phyloP scores from a whole-genome alignment of 768 basidiomycete species.

The Tricholoma matsutake region DNA sequence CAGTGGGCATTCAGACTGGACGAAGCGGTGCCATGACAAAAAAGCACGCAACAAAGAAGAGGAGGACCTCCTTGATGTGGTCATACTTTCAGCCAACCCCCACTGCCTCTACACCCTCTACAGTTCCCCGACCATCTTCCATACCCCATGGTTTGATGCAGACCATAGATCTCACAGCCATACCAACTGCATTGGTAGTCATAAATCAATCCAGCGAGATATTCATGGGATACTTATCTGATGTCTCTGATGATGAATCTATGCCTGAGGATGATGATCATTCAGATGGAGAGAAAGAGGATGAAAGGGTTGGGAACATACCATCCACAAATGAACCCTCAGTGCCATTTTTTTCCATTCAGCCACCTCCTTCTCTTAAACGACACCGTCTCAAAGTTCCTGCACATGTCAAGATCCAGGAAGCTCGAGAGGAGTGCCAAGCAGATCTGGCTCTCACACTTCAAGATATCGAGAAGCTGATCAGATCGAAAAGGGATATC shows the following conservation, averaged over 20 bases:
- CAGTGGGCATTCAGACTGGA: constrained; percentile 10
- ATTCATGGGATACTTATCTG: constrained; percentile 21
- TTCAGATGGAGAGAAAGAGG: not conserved
- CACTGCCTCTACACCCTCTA: not conserved
- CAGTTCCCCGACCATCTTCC: not conserved
- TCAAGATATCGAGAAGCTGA: constrained; percentile 22
- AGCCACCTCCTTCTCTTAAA: constrained; percentile 19
- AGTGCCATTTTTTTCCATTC: constrained; percentile 1
- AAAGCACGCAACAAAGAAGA: not conserved
- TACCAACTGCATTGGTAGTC: not conserved
- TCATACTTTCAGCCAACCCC: not conserved
- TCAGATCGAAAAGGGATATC: constrained; percentile 19
- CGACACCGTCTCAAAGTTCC: constrained; percentile 20
- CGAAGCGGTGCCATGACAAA: not conserved
- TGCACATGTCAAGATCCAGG: constrained; percentile 1
- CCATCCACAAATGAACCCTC: not conserved
- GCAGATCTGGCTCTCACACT: constrained; percentile 10
- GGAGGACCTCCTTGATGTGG: not conserved
- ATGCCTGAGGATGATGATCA: not conserved
- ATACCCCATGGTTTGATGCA: not conserved
- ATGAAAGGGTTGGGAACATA: not conserved
- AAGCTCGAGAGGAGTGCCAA: constrained; percentile 4
- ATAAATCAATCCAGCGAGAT: not conserved
- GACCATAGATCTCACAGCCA: not conserved
- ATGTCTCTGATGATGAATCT: constrained; percentile 14